Evolutionary conservation across 1,284 basidiomycete species (phyloP).

Genomic region (Coniferiporia sulphurascens): DNA sequence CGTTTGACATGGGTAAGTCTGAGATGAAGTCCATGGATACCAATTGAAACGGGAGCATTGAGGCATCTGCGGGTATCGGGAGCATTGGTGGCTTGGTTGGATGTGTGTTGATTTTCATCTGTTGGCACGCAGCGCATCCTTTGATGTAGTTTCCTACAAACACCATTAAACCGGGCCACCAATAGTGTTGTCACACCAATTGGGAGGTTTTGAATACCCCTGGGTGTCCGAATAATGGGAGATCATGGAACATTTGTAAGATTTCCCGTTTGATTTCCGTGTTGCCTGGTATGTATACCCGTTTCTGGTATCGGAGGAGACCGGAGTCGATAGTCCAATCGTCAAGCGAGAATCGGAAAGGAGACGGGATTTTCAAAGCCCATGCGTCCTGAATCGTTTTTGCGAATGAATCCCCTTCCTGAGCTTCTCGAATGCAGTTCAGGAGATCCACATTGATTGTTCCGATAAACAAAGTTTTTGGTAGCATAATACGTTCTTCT

Average conservation of each 20-base stretch:
- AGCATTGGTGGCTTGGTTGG: no score
- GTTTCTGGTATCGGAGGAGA: constrained; percentile 17
- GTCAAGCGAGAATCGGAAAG: background rate
- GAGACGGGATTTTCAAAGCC: background rate
- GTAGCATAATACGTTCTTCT: constrained; percentile 30
- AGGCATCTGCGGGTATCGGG: no score
- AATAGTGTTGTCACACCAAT: constrained; percentile 34
- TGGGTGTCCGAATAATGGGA: constrained; percentile 33
- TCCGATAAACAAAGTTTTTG: constrained; percentile 23
- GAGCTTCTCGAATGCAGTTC: background rate
- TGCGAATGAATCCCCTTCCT: background rate
- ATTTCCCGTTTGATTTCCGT: constrained; percentile 23
- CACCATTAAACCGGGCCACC: constrained; percentile 37
- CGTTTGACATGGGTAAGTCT: constrained; percentile 7
- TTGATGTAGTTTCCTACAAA: constrained; percentile 32
- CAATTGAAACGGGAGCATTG: constrained; percentile 1
- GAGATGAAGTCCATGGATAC: constrained; percentile 36
- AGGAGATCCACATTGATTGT: constrained; percentile 12
- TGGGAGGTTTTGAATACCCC: constrained; percentile 36
- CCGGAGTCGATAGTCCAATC: constrained; percentile 17
- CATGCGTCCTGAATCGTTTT: background rate
- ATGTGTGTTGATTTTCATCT: no score
- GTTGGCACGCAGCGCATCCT: constrained; percentile 36
- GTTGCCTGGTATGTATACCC: constrained; percentile 24
- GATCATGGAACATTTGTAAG: constrained; percentile 29